Evolutionary conservation across 1,139 yeast genomes (phyloP), one percentile per base, ranked within the genome.

Genomic region (Lipomyces yarrowii): DNA sequence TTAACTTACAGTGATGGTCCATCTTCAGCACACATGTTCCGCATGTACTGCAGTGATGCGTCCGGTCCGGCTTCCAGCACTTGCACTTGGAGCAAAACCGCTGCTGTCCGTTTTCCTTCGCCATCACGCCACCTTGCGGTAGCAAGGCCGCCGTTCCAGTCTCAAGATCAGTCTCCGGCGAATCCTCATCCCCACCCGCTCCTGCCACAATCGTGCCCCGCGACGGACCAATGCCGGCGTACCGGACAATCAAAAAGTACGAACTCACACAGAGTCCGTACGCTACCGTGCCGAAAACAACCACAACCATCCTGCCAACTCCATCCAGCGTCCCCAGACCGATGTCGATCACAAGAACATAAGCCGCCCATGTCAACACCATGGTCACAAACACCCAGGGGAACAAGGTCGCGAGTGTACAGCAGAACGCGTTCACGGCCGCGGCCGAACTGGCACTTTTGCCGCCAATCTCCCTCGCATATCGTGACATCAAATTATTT

Each of bases 1-100:
- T 26, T 26, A 18, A 54, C 67, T 6, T 60, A 64, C 99, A 94
- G 77, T 94, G 98, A 75, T 94, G 99, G 67, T 90, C 84, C 82
- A 80, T 80, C 52, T 78, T 72, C 57, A 80, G 71, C 13, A 78
- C 71, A 65, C 83, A 80, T 51, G 69, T 65, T 46, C 76, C 72
- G 69, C 83, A 80, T 30, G 76, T 69, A 26, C 78, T 71, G 72
- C 83, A 80, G 67, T 80, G 83, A 64, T 80, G 83, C 1, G 82
- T 73, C 65, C 99, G 80, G 75, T 94, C 98, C 0, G 99, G 99
- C 75, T 94, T 94, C 96, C 96, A 92, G 59, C 86, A 87, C 57
- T 80, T 75, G 76, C 99, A 94, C 71, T 88, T 90, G 64, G 81
- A 80, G 76, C 98, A 90, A 73, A 80, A 86, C 64, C 93, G 78